Conservation (phyloP, 179 eudicot species). For the Sideroxylon spinosum region DNA sequence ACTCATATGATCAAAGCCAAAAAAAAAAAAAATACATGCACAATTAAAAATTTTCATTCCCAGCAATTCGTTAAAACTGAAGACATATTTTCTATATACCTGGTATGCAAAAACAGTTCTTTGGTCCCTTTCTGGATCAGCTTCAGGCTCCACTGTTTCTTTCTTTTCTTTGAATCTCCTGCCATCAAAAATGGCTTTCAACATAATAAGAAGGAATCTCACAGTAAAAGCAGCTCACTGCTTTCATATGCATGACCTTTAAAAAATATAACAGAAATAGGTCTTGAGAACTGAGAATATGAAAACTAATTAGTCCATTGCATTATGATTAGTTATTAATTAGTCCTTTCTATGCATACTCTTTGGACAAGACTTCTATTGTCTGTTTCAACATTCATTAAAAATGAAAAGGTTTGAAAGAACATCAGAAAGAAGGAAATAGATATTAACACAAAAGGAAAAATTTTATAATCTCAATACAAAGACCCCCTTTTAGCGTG, state of each 20-base stretch:
- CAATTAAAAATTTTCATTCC: not conserved
- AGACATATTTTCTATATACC: slow-evolving; percentile 30
- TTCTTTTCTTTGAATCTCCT: slow-evolving; percentile 87
- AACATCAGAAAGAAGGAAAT: not conserved
- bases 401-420: not conserved
- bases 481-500: not conserved
- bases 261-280: not conserved
- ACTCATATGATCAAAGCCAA: not conserved
- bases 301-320: not conserved
- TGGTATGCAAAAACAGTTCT: slow-evolving; percentile 95
- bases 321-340: not conserved
- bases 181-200: slow-evolving; percentile 31
- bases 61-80: not conserved
- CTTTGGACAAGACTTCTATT: not conserved
- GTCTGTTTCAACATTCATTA: not conserved
- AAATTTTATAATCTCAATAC: not conserved
- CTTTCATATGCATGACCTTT: slow-evolving; percentile 1
- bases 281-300: not conserved
- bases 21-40: not conserved
- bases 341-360: not conserved
- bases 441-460: not conserved
- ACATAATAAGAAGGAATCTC: slow-evolving; percentile 21
- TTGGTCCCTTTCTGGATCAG: slow-evolving; percentile 93
- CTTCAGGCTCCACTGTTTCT: slow-evolving; percentile 83
- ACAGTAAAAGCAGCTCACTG: not conserved